Base-by-base conservation (phyloP, 257 asterid genomes). In the Ehretia macrophylla region DNA sequence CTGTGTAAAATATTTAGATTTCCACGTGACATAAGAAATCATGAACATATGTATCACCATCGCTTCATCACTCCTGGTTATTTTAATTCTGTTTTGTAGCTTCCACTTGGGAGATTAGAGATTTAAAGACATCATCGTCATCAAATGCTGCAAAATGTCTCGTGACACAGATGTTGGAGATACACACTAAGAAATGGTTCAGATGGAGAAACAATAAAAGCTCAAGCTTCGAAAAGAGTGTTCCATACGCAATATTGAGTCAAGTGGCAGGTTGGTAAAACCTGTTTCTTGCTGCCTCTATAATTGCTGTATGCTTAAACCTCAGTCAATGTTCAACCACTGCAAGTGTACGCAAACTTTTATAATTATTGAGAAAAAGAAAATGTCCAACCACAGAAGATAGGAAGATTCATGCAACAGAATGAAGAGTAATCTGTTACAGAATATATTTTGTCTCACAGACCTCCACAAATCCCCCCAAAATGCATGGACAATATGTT, bases 31-130 rank as follows among this genome's bases (percentile, higher is more conserved):
- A 14, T 22, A 21, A 11, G 12, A 51, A 51, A 17, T 44, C 22
- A 32, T 49, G 60, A 62, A 48, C 45, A 5, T 55, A 21, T 19
- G 42, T 4, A n/a, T 45, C 22, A 42, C 4, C 18, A 32, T 45
- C 32, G 16, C 47, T 18, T 2, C 32, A 19, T 50, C 54, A 58
- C 51, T 62, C 67, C 75, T 66, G 65, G 67, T 72, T 18, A 22
- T 46, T 64, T 69, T 49, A 40, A 53, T 65, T 59, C 79, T 57
- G 4, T 52, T 37, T 20, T 80, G 76, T 65, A 93, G 99, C 95
- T 80, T 89, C 97, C 62, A 74, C 96, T 10, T 93, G 99, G 99
- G 99, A 93, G 83, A 87, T 93, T 39, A 79, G 86, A 68, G 75
- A 83, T 71, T 59, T 93, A 70, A 77, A 70, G 76, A 46, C 80